Evolutionary conservation across 2,329 filamentous ascomycete genomes (phyloP).

Genomic region (Cordyceps cicadae): DNA sequence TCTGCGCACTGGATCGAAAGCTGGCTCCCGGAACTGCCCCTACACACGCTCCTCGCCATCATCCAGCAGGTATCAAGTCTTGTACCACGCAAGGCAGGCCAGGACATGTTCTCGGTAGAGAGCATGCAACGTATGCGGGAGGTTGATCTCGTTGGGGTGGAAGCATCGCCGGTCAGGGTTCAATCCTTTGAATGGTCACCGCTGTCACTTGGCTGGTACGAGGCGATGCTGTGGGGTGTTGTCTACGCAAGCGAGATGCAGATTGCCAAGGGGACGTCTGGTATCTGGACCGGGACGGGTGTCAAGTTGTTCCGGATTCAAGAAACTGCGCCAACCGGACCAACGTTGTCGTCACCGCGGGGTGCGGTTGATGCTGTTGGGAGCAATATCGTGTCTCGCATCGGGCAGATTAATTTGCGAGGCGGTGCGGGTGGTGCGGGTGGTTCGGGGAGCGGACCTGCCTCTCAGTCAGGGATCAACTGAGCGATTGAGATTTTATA

Average conservation of each 20-base stretch:
- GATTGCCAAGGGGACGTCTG: slow-evolving; percentile 75
- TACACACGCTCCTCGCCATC: slow-evolving; percentile 76
- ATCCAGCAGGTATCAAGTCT: slow-evolving; percentile 58
- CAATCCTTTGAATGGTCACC: slow-evolving; percentile 94
- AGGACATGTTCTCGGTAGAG: slow-evolving; percentile 35
- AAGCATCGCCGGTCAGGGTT: slow-evolving; percentile 64
- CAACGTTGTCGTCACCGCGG: slow-evolving; percentile 73
- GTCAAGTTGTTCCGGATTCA: slow-evolving; percentile 88
- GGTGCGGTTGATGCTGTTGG: slow-evolving; percentile 92
- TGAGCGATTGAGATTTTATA: neutral
- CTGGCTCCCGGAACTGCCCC: slow-evolving; percentile 84
- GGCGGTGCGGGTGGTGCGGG: slow-evolving; percentile 24
- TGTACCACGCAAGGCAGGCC: slow-evolving; percentile 41
- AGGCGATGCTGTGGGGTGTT: slow-evolving; percentile 87
- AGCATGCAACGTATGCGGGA: slow-evolving; percentile 48
- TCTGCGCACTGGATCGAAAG: slow-evolving; percentile 81
- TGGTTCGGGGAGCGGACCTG: neutral
- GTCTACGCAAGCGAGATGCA: slow-evolving; percentile 88
- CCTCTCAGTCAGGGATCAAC: neutral
- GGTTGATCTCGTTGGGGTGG: slow-evolving; percentile 61
- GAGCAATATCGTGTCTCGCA: slow-evolving; percentile 77
- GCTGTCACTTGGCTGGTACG: slow-evolving; percentile 87
- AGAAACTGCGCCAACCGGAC: slow-evolving; percentile 70
- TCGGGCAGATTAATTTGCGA: slow-evolving; percentile 70
- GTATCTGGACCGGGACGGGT: slow-evolving; percentile 86